These are phyloP conservation scores for Casuarina cunninghamiana DNA, from an alignment of 306 rosid species.

Conservation along the genomic window DNA sequence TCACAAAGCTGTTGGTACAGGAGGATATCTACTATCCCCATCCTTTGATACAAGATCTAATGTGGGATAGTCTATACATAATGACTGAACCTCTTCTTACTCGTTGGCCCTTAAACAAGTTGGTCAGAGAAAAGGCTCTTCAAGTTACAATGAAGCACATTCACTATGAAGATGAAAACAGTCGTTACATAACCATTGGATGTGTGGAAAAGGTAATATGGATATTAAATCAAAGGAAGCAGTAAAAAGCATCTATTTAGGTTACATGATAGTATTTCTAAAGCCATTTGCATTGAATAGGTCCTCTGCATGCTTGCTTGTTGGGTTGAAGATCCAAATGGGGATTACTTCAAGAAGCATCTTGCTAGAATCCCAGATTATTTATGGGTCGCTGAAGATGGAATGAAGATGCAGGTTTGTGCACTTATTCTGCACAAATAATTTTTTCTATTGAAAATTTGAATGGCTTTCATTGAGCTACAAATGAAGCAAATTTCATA, in stretches of 20 bases:
- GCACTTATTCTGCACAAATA: background rate
- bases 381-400: slow-evolving; percentile 50
- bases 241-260: background rate
- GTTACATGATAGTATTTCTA: background rate
- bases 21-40: slow-evolving; percentile 73
- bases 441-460: background rate
- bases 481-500: background rate
- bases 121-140: slow-evolving; percentile 32
- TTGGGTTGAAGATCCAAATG: slow-evolving; percentile 43
- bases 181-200: slow-evolving; percentile 34
- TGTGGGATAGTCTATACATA: slow-evolving; percentile 69
- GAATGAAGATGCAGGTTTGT: slow-evolving; percentile 37
- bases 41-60: slow-evolving; percentile 56
- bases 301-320: slow-evolving; percentile 43
- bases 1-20: slow-evolving; percentile 20
- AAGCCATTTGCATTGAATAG: background rate
- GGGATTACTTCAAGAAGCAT: slow-evolving; percentile 39
- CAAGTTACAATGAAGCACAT: slow-evolving; percentile 30
- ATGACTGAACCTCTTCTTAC: slow-evolving; percentile 61
- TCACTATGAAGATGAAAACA: slow-evolving; percentile 41
- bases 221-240: background rate
- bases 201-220: slow-evolving; percentile 35
- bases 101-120: slow-evolving; percentile 44
- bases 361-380: slow-evolving; percentile 31
- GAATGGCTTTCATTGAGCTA: too few species aligned